Evolutionary conservation across 169 alveolate species (phyloP).

Genomic region (Prorocentrum cordatum): DNA sequence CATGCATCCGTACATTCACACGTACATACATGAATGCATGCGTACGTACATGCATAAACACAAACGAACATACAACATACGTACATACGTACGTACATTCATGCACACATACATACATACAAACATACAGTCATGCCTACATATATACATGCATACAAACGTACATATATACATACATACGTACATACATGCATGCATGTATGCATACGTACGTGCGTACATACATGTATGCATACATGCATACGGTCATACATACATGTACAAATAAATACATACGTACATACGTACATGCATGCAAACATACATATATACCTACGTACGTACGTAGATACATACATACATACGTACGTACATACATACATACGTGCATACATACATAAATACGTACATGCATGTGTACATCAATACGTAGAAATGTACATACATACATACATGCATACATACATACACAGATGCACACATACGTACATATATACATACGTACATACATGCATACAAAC

Average conservation of each 20-base stretch:
- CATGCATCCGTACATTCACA: not conserved
- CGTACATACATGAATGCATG: no score
- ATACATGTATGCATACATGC: no score
- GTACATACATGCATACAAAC: not conserved
- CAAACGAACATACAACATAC: not conserved
- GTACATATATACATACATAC: no score
- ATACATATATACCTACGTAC: not conserved
- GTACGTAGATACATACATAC: not conserved
- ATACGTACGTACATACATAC: not conserved
- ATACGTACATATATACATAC: not conserved
- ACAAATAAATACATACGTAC: not conserved
- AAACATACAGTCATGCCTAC: no score
- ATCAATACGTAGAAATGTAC: not conserved
- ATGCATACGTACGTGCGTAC: no score
- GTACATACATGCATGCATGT: no score
- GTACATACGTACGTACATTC: not conserved
- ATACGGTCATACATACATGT: not conserved
- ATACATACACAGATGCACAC: not conserved
- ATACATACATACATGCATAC: not conserved
- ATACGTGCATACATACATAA: not conserved
- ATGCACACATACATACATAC: not conserved
- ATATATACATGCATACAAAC: no score
- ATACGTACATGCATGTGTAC: not conserved
- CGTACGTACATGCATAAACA: not conserved
- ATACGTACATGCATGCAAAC: not conserved